Conservation (phyloP, 2,329 filamentous ascomycete genomes). For the Ceratocystis diversiconidia region DNA sequence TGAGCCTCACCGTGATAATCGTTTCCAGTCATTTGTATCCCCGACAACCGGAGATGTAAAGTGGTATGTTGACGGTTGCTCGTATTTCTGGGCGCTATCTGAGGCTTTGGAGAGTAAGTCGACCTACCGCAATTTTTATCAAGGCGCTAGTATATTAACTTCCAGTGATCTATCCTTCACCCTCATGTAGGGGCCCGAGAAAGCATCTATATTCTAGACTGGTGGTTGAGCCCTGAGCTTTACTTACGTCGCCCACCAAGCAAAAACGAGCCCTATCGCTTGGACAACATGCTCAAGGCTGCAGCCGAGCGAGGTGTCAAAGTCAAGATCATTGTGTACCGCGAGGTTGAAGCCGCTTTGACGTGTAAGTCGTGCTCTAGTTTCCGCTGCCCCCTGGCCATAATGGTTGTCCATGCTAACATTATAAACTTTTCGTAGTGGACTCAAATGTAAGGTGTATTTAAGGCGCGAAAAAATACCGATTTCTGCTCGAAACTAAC, state of each 20-base stretch:
- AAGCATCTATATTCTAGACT: constrained; percentile 74
- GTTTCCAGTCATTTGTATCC: constrained; percentile 57
- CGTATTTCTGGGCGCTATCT: constrained; percentile 76
- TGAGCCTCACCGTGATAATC: constrained; percentile 34
- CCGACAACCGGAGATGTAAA: constrained; percentile 61
- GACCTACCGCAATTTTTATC: neutral
- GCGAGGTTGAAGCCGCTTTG: constrained; percentile 71
- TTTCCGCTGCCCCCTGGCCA: neutral
- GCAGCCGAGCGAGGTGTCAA: constrained; percentile 75
- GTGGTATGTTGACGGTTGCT: constrained; percentile 77
- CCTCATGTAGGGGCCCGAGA: constrained; percentile 46
- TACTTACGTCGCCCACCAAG: constrained; percentile 74
- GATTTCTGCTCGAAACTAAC: neutral
- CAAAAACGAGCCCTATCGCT: constrained; percentile 65
- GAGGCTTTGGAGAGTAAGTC: constrained; percentile 52
- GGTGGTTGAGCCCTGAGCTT: constrained; percentile 82
- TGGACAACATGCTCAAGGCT: constrained; percentile 69
- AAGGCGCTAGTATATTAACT: neutral
- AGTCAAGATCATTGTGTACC: constrained; percentile 80
- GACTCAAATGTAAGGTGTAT: constrained; percentile 28
- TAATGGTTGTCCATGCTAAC: neutral
- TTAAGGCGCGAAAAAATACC: neutral
- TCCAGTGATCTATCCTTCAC: neutral
- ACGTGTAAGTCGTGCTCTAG: constrained; percentile 47
- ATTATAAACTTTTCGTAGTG: constrained; percentile 20